Evolutionary conservation across 2,329 filamentous ascomycete species (phyloP).

Genomic region (Alternaria arbusti): DNA sequence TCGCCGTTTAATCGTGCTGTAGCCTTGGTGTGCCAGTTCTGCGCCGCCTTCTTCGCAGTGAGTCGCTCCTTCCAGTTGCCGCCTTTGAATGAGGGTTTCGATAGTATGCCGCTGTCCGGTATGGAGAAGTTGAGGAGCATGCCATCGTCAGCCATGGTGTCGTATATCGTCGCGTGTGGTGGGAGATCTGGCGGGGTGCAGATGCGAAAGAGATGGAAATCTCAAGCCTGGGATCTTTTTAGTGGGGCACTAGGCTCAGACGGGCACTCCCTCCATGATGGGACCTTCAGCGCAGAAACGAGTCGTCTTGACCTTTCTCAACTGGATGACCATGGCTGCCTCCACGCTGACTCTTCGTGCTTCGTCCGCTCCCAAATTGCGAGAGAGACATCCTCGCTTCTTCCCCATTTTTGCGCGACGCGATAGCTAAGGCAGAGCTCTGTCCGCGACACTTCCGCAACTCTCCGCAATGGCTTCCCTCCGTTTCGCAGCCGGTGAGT

Average conservation of each 20-base stretch:
- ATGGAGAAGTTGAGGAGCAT: constrained; percentile 93
- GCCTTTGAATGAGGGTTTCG: constrained; percentile 75
- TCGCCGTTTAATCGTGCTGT: constrained; percentile 41
- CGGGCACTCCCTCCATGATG: constrained; percentile 8
- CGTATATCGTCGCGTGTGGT: not conserved
- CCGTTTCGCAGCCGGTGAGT: constrained; percentile 26
- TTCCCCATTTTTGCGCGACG: not conserved
- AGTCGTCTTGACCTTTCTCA: constrained; percentile 30
- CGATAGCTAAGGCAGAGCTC: constrained; percentile 4
- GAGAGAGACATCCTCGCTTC: not conserved
- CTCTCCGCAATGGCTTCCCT: constrained; percentile 34
- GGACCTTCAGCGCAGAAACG: constrained; percentile 32
- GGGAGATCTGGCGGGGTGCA: constrained; percentile 7
- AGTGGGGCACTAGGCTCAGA: constrained; percentile 20
- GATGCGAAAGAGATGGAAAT: constrained; percentile 12
- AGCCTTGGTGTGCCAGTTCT: constrained; percentile 58
- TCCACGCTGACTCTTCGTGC: not conserved
- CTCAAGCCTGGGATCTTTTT: constrained; percentile 25
- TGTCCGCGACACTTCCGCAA: constrained; percentile 27
- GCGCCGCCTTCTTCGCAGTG: constrained; percentile 73
- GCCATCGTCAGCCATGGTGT: constrained; percentile 86
- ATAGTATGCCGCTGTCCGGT: constrained; percentile 68
- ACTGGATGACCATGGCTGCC: constrained; percentile 22
- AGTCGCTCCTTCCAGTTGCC: constrained; percentile 93
- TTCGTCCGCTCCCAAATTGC: constrained; percentile 11